A percentile compares a stretch with the other conserved stretches of the same genome.
Evolutionary conservation across 202 grass and related monocot genomes (phyloP).

Genomic region (Dendrocalamus latiflorus): DNA sequence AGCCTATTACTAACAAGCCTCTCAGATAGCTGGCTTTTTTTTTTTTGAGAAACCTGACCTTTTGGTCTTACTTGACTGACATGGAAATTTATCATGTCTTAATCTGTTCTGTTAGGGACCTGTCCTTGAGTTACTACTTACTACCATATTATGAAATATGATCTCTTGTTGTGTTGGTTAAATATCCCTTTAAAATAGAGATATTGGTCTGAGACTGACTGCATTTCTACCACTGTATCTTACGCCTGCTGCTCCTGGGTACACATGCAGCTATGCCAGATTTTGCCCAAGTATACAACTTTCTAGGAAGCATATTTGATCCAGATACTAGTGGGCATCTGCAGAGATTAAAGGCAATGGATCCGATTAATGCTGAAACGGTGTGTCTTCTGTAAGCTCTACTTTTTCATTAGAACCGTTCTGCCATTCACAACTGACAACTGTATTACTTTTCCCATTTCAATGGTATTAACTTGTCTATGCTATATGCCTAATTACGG

Average conservation of each 20-base stretch:
- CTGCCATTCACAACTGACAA: not conserved
- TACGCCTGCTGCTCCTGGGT: conserved; percentile 18
- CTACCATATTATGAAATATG: not conserved
- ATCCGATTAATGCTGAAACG: conserved; percentile 84
- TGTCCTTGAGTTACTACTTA: not conserved
- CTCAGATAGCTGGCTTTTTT: not conserved
- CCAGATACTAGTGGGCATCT: conserved; percentile 75
- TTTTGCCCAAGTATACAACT: conserved; percentile 79
- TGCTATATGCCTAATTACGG: not conserved
- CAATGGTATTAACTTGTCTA: not conserved
- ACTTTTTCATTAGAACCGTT: not conserved
- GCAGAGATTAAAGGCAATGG: conserved; percentile 83
- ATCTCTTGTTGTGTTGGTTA: not conserved
- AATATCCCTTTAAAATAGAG: not conserved
- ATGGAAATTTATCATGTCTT: not conserved
- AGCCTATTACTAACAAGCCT: not conserved
- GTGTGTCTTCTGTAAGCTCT: conserved; percentile 19
- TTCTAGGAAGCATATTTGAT: conserved; percentile 87
- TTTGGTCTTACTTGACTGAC: not conserved
- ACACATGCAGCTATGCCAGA: conserved; percentile 68
- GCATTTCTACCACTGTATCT: conserved; percentile 12
- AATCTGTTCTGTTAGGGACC: not conserved
- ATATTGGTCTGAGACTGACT: not conserved
- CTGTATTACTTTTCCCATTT: not conserved
- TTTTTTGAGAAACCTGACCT: not conserved